Evolutionary conservation across 805 yeast genomes (phyloP), one percentile per base, ranked within the genome.

Genomic region (Nakazawaea ishiwadae): DNA sequence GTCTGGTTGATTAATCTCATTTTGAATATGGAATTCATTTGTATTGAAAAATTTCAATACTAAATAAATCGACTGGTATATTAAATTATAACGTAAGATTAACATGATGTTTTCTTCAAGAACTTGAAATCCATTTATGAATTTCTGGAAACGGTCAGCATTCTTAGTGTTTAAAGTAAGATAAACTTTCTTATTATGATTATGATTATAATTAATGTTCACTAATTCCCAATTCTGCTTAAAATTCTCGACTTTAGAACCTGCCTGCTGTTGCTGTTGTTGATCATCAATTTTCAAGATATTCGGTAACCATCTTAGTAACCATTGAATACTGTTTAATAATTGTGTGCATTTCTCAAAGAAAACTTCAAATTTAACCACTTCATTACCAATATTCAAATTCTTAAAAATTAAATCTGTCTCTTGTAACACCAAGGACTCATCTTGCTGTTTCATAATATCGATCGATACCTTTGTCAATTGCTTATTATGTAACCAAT

Each of bases 241-340:
- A 30, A 60, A 42, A 11, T 47, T 40, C 20, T 55, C 51, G n/a
- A 50, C 42, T 33, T 43, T 51, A 6, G 51, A 40, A 6, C 44
- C 29, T 11, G 48, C 42, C 0, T 33, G n/a, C 8, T 14, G 38
- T 0, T 35, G n/a, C 11, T 14, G 40, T 1, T 28, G 15, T 12
- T 37, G 41, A 5, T 62, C 56, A 7, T 65, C 67, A 10, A 24
- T 19, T 39, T 74, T 72, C 40, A 74, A 66, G 53, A 80, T 59
- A 4, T 53, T 53, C 0, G 85, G 82, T 33, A 85, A 65, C 84
- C 89, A 81, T 14, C 64, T 51, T 31, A 76, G 56, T 3, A 80
- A 62, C 79, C 88, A 77, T 14, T 68, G 61, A 1, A 81, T 48
- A 4, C 84, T 73, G 11, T 74, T 65, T 15, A 79, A 62, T 33